Evolutionary conservation across 2,329 filamentous ascomycete species (phyloP).

Genomic region (Venturia effusa): DNA sequence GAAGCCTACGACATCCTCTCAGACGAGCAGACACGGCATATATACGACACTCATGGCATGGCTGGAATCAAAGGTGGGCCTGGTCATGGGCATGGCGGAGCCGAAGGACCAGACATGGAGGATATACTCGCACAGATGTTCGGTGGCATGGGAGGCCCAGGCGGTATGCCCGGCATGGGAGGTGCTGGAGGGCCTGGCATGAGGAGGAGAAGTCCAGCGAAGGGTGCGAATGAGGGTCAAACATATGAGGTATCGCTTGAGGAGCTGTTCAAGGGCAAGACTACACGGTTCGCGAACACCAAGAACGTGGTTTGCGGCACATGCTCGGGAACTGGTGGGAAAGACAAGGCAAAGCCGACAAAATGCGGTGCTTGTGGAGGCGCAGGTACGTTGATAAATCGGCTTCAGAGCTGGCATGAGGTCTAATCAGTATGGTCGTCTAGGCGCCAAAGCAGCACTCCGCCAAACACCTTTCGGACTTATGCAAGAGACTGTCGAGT

Average conservation of each 20-base stretch:
- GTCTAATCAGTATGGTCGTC: background rate
- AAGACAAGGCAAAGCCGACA: constrained; percentile 78
- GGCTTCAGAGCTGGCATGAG: background rate
- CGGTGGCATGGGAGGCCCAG: constrained; percentile 50
- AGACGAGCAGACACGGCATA: constrained; percentile 83
- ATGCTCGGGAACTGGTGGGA: constrained; percentile 84
- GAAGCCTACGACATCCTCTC: constrained; percentile 96
- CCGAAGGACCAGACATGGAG: constrained; percentile 65
- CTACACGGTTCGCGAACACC: constrained; percentile 88
- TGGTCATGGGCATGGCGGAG: constrained; percentile 51
- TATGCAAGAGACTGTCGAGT: constrained; percentile 67
- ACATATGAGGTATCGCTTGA: constrained; percentile 85
- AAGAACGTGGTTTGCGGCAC: constrained; percentile 83
- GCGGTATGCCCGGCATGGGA: constrained; percentile 48
- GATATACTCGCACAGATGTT: constrained; percentile 95
- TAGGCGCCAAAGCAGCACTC: constrained; percentile 61
- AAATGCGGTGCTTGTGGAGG: constrained; percentile 79
- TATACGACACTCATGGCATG: constrained; percentile 95
- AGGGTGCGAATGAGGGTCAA: constrained; percentile 76
- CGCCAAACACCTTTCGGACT: constrained; percentile 63
- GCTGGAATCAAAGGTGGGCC: constrained; percentile 76
- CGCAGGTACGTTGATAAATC: constrained; percentile 38
- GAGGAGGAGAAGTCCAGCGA: constrained; percentile 39
- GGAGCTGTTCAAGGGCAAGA: constrained; percentile 97
- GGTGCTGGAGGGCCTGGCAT: constrained; percentile 42